Conservation (phyloP, 208 protist species). For the Trypanosoma scelopori region DNA sequence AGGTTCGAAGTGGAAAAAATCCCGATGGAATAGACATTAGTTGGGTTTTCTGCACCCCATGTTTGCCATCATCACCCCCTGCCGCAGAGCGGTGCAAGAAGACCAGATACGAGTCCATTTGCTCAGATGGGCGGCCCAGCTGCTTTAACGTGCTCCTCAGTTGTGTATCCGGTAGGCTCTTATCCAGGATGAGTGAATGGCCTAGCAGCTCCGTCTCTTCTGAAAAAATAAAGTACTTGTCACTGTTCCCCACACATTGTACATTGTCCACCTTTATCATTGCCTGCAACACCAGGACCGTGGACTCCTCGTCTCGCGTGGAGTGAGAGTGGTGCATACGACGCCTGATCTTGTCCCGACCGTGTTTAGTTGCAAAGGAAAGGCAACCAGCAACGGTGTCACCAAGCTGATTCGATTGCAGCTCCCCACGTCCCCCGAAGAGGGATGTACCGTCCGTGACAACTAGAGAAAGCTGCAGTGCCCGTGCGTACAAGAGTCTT, state of each 20-base stretch:
- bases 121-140: constrained; percentile 40
- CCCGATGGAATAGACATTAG: constrained; percentile 52
- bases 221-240: constrained; percentile 83
- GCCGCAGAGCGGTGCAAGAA: constrained; percentile 23
- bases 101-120: constrained; percentile 65
- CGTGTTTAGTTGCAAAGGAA: constrained; percentile 52
- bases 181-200: constrained; percentile 66
- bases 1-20: constrained; percentile 55
- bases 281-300: constrained; percentile 56
- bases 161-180: constrained; percentile 53
- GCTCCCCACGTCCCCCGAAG: constrained; percentile 37
- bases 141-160: constrained; percentile 55
- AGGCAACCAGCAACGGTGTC: constrained; percentile 38
- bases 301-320: constrained; percentile 41
- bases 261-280: constrained; percentile 50
- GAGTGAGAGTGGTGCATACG: constrained; percentile 63
- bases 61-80: background rate
- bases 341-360: constrained; percentile 59
- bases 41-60: constrained; percentile 13
- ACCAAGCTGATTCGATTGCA: constrained; percentile 38
- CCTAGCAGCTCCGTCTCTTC: constrained; percentile 68
- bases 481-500: constrained; percentile 79
- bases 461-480: constrained; percentile 55
- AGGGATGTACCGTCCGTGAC: constrained; percentile 68
- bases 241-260: constrained; percentile 66